Conservation (phyloP, 208 protist genomes). For the Leptomonas seymouri region DNA sequence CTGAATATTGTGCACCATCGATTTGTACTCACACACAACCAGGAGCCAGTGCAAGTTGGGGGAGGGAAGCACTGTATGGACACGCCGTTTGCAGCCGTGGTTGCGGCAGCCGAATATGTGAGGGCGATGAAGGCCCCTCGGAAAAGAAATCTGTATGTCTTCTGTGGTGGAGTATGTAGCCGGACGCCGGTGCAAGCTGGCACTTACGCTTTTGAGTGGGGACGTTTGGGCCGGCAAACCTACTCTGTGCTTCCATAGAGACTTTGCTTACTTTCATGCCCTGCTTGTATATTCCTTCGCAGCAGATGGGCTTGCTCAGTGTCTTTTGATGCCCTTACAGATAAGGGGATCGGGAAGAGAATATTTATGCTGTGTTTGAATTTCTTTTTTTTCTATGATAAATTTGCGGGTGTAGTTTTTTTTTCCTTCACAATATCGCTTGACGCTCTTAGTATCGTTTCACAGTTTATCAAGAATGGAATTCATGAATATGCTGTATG, state of each 20-base stretch:
- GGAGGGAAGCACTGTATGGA: constrained; percentile 55
- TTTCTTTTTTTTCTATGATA: too few relatives aligned
- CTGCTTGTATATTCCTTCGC: background rate
- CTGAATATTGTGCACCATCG: constrained; percentile 32
- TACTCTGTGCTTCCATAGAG: constrained; percentile 36
- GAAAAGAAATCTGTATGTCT: constrained; percentile 50
- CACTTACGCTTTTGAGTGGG: constrained; percentile 78
- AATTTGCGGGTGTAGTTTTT: too few relatives aligned
- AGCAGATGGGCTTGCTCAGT: background rate
- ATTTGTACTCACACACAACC: constrained; percentile 66
- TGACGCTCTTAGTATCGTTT: too few relatives aligned
- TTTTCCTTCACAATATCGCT: too few relatives aligned
- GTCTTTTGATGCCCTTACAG: background rate
- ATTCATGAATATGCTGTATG: too few relatives aligned
- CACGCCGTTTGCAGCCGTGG: constrained; percentile 43
- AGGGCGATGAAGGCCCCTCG: constrained; percentile 56
- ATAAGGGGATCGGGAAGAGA: background rate
- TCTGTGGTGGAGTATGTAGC: constrained; percentile 59
- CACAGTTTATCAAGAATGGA: too few relatives aligned
- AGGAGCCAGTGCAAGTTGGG: constrained; percentile 76
- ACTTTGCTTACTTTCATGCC: background rate
- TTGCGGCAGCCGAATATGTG: constrained; percentile 52
- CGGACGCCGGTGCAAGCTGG: constrained; percentile 53
- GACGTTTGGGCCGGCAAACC: constrained; percentile 44
- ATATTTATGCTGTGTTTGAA: background rate